Evolutionary conservation across 108 stramenopile genomes (phyloP), one percentile per base, ranked within the genome.

Genomic region (Epipyxis sp.): DNA sequence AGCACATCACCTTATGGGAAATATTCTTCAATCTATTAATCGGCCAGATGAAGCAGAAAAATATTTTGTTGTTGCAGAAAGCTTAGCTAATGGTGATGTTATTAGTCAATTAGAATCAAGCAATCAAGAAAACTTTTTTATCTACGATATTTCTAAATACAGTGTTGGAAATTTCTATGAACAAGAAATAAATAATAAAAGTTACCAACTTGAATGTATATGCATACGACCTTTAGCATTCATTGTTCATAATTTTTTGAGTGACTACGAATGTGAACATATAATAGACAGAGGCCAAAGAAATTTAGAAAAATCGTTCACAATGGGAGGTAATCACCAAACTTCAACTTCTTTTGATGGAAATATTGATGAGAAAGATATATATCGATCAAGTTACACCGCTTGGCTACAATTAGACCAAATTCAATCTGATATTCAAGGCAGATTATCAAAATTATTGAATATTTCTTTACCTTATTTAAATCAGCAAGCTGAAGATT

Each of bases 1-100:
- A 42, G 32, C 32, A 6, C 43, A 35, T 25, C 71, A 74, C 34
- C 42, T 74, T 37, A 74, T 74, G 71, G 71, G 71, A 74, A 74
- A 74, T 74, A 74, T 74, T 42, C 10, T 74, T 10, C 71, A 74
- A 57, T 27, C 6, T 42, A 30, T 74, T 10, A 42, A 42, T 10
- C 40, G 34, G 71, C 32, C 16, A 13, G 34, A 74, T 6, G 32
- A 74, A 74, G 71, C 71, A n/a, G 71, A 74, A 20, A 74, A 74
- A 57, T 74, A 74, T 74, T 74, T 74, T 42, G 42, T 27, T 13
- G 10, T 35, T 10, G 71, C 71, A 6, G 71, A 74, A 25, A 6
- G 3, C 6, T 34, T 74, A 32, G 71, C 71, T 27, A 6, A 74
- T 10, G 71, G 43, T 32, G 61, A 29, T 13, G 54, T 57, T 57